Percentiles rank a stretch among this genome's conserved stretches.
phyloP scores from a whole-genome alignment of 768 basidiomycete species.

The Suillus subalutaceus region DNA sequence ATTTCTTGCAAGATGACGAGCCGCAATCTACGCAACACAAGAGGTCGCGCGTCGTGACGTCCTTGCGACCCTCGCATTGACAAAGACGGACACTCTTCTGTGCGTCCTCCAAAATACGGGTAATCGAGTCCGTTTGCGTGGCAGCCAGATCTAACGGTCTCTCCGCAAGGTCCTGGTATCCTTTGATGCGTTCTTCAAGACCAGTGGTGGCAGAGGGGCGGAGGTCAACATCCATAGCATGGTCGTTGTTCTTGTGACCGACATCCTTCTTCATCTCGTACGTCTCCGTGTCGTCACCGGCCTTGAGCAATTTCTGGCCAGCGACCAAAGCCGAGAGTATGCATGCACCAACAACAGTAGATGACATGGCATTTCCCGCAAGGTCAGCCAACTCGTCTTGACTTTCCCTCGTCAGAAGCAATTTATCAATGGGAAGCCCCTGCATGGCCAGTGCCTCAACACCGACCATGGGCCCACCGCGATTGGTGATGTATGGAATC shows the following conservation, averaged over 20 bases:
- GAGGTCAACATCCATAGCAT: slow-evolving; percentile 54
- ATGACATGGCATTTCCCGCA: slow-evolving; percentile 97
- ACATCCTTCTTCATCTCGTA: slow-evolving; percentile 67
- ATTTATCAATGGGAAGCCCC: slow-evolving; percentile 89
- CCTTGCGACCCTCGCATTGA: slow-evolving; percentile 86
- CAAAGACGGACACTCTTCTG: slow-evolving; percentile 78
- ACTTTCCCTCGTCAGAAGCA: slow-evolving; percentile 88
- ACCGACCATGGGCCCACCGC: slow-evolving; percentile 95
- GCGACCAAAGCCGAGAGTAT: slow-evolving; percentile 81
- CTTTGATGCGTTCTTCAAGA: slow-evolving; percentile 60
- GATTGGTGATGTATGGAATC: slow-evolving; percentile 96
- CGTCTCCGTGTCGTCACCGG: slow-evolving; percentile 62
- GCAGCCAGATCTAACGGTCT: slow-evolving; percentile 72
- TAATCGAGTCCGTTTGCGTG: slow-evolving; percentile 48
- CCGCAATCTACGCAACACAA: slow-evolving; percentile 77
- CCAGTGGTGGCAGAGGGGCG: slow-evolving; percentile 17
- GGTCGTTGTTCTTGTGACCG: slow-evolving; percentile 33
- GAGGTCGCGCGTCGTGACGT: slow-evolving; percentile 68
- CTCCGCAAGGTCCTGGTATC: slow-evolving; percentile 67
- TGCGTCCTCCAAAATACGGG: slow-evolving; percentile 64
- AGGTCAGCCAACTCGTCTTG: slow-evolving; percentile 94
- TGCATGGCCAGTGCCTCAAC: slow-evolving; percentile 93
- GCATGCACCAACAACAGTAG: slow-evolving; percentile 91
- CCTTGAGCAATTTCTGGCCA: slow-evolving; percentile 65
- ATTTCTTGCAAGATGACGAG: slow-evolving; percentile 79